phyloP scores from a whole-genome alignment of 768 basidiomycete genomes.

The Suillus cothurnatus region DNA sequence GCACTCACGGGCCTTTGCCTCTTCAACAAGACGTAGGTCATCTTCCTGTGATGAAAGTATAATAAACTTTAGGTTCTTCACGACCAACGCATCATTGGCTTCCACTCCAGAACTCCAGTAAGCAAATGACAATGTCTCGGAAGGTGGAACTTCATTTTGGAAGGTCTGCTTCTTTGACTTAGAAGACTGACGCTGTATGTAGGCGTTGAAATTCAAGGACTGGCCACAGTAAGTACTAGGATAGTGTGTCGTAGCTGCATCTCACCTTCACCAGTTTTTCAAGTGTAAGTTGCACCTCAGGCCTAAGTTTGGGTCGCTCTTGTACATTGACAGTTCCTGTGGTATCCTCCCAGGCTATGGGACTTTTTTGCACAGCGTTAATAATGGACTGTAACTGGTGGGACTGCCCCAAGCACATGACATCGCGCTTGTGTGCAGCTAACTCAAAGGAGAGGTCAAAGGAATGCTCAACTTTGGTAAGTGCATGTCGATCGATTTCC shows the following conservation, averaged over 20 bases:
- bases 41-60: background rate
- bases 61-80: background rate
- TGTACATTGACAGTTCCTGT: background rate
- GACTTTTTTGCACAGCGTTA: background rate
- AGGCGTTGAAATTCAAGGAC: background rate
- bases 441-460: background rate
- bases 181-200: background rate
- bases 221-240: background rate
- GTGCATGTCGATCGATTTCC: background rate
- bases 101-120: background rate
- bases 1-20: background rate
- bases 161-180: background rate
- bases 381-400: background rate
- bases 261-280: background rate
- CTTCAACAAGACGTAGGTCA: background rate
- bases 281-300: background rate
- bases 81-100: background rate
- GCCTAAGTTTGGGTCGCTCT: background rate
- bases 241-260: background rate
- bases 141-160: background rate
- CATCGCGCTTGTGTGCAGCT: background rate
- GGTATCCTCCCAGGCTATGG: conserved; percentile 1
- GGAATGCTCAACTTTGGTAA: background rate
- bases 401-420: background rate
- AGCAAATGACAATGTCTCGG: background rate